These are phyloP conservation scores for Cryptosporidium muris DNA, from an alignment of 169 alveolate genomes.

Conservation along the genomic window DNA sequence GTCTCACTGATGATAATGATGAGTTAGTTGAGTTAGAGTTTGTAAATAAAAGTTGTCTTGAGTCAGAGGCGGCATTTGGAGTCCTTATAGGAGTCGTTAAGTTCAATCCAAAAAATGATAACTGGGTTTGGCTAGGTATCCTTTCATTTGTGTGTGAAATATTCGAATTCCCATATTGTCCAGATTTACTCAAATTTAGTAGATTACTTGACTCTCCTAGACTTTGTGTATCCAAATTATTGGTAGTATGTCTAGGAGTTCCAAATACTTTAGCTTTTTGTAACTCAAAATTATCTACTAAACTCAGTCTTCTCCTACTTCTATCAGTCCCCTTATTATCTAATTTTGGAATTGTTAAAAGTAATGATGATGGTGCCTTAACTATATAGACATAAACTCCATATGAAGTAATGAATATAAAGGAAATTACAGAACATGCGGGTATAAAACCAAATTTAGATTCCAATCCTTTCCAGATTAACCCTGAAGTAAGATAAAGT, in stretches of 20 bases:
- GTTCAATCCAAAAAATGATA: constrained; percentile 55
- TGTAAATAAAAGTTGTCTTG: too few species aligned
- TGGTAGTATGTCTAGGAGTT: too few species aligned
- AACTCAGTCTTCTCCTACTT: too few species aligned
- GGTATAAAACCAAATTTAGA: constrained; percentile 34
- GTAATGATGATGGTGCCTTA: constrained; percentile 3
- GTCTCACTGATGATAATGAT: not conserved
- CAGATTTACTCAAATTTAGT: not conserved
- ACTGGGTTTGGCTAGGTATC: not conserved
- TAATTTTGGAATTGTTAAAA: too few species aligned
- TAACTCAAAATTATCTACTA: too few species aligned
- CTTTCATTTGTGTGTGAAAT: not conserved
- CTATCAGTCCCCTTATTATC: too few species aligned
- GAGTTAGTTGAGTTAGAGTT: not conserved
- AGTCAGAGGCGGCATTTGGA: not conserved
- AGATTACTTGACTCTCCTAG: too few species aligned
- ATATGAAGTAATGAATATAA: constrained; percentile 29
- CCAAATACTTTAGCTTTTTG: too few species aligned
- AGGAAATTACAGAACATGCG: not conserved
- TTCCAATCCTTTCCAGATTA: constrained; percentile 48
- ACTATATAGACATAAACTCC: constrained; percentile 43
- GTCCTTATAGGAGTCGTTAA: constrained; percentile 20
- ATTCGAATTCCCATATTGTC: not conserved
- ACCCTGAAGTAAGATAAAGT: constrained; percentile 5
- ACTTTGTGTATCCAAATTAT: too few species aligned